Percentiles rank a stretch among this genome's conserved stretches.
Conservation (phyloP, 495 filamentous ascomycete genomes). For the Echria macrotheca region DNA sequence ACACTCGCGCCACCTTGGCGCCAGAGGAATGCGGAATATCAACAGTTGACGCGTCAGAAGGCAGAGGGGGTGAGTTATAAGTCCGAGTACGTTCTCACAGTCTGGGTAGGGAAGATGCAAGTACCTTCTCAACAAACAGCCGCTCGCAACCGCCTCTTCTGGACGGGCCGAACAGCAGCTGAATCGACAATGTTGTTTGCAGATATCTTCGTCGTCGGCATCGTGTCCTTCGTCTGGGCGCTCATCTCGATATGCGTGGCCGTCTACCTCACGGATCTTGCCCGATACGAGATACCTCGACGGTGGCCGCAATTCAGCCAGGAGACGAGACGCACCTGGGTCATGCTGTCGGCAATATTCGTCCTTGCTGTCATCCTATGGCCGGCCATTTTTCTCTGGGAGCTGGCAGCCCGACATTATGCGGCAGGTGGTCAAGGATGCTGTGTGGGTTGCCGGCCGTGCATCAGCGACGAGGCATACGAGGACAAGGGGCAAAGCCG, state of each 20-base stretch:
- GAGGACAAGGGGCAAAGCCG: slow-evolving; percentile 1
- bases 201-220: slow-evolving; percentile 4
- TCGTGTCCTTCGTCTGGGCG: not conserved
- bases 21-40: no score
- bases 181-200: not conserved
- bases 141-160: no score
- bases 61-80: no score
- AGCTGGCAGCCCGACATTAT: slow-evolving; percentile 5
- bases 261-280: slow-evolving; percentile 10
- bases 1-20: no score
- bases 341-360: slow-evolving; percentile 1
- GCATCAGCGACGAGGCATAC: slow-evolving; percentile 8
- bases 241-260: slow-evolving; percentile 12
- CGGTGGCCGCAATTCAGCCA: slow-evolving; percentile 6
- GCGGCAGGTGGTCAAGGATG: not conserved
- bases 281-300: slow-evolving; percentile 7
- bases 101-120: no score
- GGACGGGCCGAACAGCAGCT: no score
- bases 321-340: not conserved
- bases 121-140: no score
- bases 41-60: no score
- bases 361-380: slow-evolving; percentile 4
- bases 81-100: no score
- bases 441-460: slow-evolving; percentile 1
- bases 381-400: slow-evolving; percentile 10